Base-by-base conservation (phyloP, 495 filamentous ascomycete species). In the Lichenothelia convexa region DNA sequence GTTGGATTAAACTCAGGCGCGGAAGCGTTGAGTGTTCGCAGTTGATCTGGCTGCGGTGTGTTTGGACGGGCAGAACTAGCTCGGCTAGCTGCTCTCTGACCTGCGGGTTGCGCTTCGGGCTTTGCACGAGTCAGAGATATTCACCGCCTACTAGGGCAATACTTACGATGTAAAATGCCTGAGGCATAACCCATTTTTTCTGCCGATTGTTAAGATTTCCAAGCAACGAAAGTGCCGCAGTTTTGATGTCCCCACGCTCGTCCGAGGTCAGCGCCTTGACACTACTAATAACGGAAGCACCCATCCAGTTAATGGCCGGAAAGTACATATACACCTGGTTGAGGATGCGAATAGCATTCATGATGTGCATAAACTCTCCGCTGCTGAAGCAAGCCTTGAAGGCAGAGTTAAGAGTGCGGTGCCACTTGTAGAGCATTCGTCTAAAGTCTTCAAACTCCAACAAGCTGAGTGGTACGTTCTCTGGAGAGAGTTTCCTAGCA, bases 361-460 rank as follows among this genome's bases (percentile, higher is more conserved):
- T 72, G 50, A 95, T 93, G 53, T 93, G 85, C 84, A 93, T 95
- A 67, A 89, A 99, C 51, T 99, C 86, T 42, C 67, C 73, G 9
- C 73, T 71, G 12, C 68, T 66, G 18, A 95, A 64, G 54, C 86
- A 93, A 15, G 61, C 65, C 46, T 80, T 80, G 30, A 99, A 55
- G 2, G 85, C 81, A 13, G 55, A 63, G 46, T 73, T 71, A 21
- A 99, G 58, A 19, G 74, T 64, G 27, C 74, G 71, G 56, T 99
- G 91, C 86, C 86, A 99, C 45, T 79, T 79, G 62, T 78, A 83
- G 13, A 93, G 63, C 6, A 91, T 57, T 41, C 79, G 74, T 16
- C 82, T 71, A 61, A 83, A 99, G 21, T 82, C 75, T 46, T 92
- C 83, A 52, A 75, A 87, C 32, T 83, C 78, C 40, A 93, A 49